Conservation (phyloP, 2,329 filamentous ascomycete genomes). For the Diaporthe helianthi region DNA sequence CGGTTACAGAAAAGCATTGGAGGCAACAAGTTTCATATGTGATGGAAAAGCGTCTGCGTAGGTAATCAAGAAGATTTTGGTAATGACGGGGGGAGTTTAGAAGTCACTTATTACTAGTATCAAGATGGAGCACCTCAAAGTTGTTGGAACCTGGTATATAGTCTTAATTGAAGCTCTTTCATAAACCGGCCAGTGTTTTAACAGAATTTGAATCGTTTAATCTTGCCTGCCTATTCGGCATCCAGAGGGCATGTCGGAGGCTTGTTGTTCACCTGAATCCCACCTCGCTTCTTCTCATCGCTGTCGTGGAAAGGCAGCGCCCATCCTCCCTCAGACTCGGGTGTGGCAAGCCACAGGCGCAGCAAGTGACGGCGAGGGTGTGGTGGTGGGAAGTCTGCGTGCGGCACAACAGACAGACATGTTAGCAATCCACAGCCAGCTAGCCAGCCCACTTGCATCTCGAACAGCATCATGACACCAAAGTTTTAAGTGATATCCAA, state of each 20-base stretch:
- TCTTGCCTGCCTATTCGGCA: slow-evolving; percentile 65
- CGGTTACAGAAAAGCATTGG: too few relatives aligned
- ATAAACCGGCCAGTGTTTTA: background rate
- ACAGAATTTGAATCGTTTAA: slow-evolving; percentile 57
- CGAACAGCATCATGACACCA: background rate
- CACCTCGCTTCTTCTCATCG: slow-evolving; percentile 84
- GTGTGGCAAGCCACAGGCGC: slow-evolving; percentile 83
- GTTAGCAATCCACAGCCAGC: too few relatives aligned
- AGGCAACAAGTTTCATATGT: background rate
- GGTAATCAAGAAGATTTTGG: too few relatives aligned
- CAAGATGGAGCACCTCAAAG: background rate
- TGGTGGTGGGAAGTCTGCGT: slow-evolving; percentile 64
- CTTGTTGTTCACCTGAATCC: slow-evolving; percentile 85
- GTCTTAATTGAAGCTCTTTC: background rate
- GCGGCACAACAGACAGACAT: background rate
- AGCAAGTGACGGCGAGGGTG: slow-evolving; percentile 79
- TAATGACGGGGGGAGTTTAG: too few relatives aligned
- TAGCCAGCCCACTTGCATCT: too few relatives aligned
- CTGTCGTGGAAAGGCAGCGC: slow-evolving; percentile 82
- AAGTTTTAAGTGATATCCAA: too few relatives aligned
- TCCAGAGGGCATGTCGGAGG: slow-evolving; percentile 77
- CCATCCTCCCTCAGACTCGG: slow-evolving; percentile 85
- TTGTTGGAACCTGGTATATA: background rate
- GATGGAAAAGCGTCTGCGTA: fast-evolving
- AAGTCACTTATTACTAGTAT: too few relatives aligned